Percentiles rank a stretch among this genome's conserved stretches.
phyloP scores from a whole-genome alignment of 257 asterid species.

The Solanum piurae region DNA sequence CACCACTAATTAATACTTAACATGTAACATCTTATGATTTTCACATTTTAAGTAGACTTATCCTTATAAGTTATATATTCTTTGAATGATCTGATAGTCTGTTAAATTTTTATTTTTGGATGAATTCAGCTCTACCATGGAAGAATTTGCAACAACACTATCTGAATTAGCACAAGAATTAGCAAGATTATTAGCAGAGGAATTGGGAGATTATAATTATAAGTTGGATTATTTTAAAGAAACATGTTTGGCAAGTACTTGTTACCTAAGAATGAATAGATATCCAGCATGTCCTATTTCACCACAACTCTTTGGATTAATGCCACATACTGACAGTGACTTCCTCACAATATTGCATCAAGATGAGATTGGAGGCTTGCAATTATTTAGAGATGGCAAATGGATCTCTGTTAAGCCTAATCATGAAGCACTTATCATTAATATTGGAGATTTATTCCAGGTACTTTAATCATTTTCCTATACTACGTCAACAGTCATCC shows the following conservation, averaged over 20 bases:
- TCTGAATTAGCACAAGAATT: slow-evolving; percentile 42
- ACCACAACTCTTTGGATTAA: slow-evolving; percentile 44
- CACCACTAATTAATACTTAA: not conserved
- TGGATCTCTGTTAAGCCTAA: slow-evolving; percentile 87
- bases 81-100: not conserved
- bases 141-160: slow-evolving; percentile 34
- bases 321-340: slow-evolving; percentile 83
- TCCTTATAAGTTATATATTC: not conserved
- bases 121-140: slow-evolving; percentile 53
- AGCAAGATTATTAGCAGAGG: slow-evolving; percentile 51
- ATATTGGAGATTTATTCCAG: slow-evolving; percentile 53
- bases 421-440: slow-evolving; percentile 58
- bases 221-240: slow-evolving; percentile 37
- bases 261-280: slow-evolving; percentile 74
- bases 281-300: slow-evolving; percentile 57
- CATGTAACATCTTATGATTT: not conserved
- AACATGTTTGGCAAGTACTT: slow-evolving; percentile 37
- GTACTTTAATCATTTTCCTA: slow-evolving; percentile 11
- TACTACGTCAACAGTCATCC: not conserved
- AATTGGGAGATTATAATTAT: slow-evolving; percentile 16
- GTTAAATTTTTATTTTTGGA: not conserved
- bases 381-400: slow-evolving; percentile 51
- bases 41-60: not conserved
- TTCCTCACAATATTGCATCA: slow-evolving; percentile 77
- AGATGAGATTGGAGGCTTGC: slow-evolving; percentile 77